phyloP scores from a whole-genome alignment of 2,329 filamentous ascomycete species.

The Metarhizium rileyi region DNA sequence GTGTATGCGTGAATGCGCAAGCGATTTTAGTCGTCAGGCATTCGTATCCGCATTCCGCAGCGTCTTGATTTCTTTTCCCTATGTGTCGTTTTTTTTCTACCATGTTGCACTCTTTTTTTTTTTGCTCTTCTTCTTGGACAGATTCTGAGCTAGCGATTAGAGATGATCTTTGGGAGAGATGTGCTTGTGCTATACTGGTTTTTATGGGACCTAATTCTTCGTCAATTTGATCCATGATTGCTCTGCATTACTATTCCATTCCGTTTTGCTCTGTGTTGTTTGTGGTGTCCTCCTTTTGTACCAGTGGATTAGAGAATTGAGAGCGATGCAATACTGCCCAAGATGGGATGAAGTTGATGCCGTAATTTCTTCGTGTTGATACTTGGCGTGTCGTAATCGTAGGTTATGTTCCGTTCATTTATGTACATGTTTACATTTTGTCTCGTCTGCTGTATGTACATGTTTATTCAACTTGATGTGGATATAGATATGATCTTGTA shows the following conservation, averaged over 20 bases:
- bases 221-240: not conserved
- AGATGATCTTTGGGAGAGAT: slow-evolving; percentile 7
- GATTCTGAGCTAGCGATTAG: slow-evolving; percentile 7
- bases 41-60: slow-evolving; percentile 3
- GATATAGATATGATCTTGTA: no score
- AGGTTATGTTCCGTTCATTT: no score
- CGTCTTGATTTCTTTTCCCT: slow-evolving; percentile 12
- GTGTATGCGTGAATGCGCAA: slow-evolving; percentile 3
- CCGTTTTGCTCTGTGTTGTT: slow-evolving; percentile 7
- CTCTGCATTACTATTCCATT: slow-evolving; percentile 1
- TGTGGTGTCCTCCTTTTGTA: not conserved
- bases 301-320: not conserved
- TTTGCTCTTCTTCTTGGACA: slow-evolving; percentile 10
- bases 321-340: not conserved
- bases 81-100: slow-evolving; percentile 9
- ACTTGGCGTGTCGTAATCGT: not conserved
- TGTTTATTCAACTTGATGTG: no score
- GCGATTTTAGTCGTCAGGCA: slow-evolving; percentile 7
- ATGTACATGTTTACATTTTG: no score
- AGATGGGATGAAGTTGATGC: not conserved
- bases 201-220: not conserved
- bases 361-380: not conserved
- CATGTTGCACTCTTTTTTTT: slow-evolving; percentile 4
- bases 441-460: no score
- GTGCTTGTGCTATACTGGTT: not conserved